These are phyloP conservation scores for Rhododendron molle DNA, from an alignment of 148 eudicot species.

Conservation along the genomic window DNA sequence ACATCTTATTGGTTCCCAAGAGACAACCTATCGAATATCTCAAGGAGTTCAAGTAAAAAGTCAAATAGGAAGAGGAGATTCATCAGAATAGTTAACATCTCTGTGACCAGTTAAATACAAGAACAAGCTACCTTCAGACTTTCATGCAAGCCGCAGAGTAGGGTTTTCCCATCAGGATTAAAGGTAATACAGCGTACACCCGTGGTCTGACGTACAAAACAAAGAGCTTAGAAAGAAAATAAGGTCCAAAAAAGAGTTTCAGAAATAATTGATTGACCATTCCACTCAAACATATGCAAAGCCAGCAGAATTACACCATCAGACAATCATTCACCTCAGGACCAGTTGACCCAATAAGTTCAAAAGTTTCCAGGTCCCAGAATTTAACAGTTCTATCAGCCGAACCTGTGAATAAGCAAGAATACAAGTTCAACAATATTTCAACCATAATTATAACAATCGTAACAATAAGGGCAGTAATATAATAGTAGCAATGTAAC, in stretches of 20 bases:
- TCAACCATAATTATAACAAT: not conserved
- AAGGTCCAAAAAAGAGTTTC: not conserved
- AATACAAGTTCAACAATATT: not conserved
- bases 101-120: slow-evolving; percentile 6
- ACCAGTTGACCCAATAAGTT: slow-evolving; percentile 93
- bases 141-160: slow-evolving; percentile 91
- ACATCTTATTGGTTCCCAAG: slow-evolving; percentile 94
- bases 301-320: slow-evolving; percentile 10
- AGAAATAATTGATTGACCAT: not conserved
- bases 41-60: slow-evolving; percentile 13
- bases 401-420: slow-evolving; percentile 46
- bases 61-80: not conserved
- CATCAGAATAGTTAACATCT: not conserved
- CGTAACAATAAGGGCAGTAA: not conserved
- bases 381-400: slow-evolving; percentile 93
- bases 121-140: slow-evolving; percentile 64
- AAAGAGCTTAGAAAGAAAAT: slow-evolving; percentile 14
- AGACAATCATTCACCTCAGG: slow-evolving; percentile 62
- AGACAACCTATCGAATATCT: slow-evolving; percentile 51
- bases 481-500: not conserved
- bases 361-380: slow-evolving; percentile 99
- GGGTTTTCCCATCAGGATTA: slow-evolving; percentile 94
- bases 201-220: slow-evolving; percentile 48
- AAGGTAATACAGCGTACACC: slow-evolving; percentile 92
- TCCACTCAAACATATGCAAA: not conserved